Evolutionary conservation across 805 yeast genomes (phyloP), one percentile per base, ranked within the genome.

Genomic region (Cyberlindnera suaveolens): DNA sequence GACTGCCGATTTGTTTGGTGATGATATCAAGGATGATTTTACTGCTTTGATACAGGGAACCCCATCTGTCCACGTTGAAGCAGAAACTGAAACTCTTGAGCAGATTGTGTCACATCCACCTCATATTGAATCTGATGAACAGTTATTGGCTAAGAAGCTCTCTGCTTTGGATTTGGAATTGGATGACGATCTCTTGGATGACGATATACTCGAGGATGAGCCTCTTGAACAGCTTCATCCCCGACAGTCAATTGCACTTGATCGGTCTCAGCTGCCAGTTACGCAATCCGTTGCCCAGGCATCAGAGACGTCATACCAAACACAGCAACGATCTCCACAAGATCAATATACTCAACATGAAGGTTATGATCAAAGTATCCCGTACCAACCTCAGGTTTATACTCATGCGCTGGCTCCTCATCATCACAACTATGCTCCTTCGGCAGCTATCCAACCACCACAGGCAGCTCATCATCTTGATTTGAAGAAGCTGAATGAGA

Each of bases 181-280:
- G 38, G 77, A 72, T 43, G 71, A 67, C 42, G 77, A 72, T 1
- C 31, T 48, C 9, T 52, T 73, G 44, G 77, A 69, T 43, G 75
- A 70, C 42, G 72, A 68, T 1, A 30, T 48, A 8, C 52, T 73
- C 43, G 77, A 69, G 44, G 75, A 70, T 42, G 72, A 68, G 36
- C 26, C n/a, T 15, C 19, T 14, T 17, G 36, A 23, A 23, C 27
- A 23, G 11, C 13, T 4, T 23, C 11, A 10, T 31, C 53, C 56
- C 4, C 42, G 60, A 15, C 63, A 62, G 54, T 41, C 36, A 17
- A 27, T 27, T 19, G 36, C 17, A 4, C 27, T 2, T 23, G 4
- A 5, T 23, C 27, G 4, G 10, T 23, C 27, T 10, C 11, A 9
- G 11, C 27, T 9, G 11, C 27, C 27, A 23, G 11, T 10, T 23